Percentiles rank a stretch among this genome's conserved stretches.
These are phyloP conservation scores for Pichia kluyveri DNA, from an alignment of 805 yeast genomes.

Conservation along the genomic window DNA sequence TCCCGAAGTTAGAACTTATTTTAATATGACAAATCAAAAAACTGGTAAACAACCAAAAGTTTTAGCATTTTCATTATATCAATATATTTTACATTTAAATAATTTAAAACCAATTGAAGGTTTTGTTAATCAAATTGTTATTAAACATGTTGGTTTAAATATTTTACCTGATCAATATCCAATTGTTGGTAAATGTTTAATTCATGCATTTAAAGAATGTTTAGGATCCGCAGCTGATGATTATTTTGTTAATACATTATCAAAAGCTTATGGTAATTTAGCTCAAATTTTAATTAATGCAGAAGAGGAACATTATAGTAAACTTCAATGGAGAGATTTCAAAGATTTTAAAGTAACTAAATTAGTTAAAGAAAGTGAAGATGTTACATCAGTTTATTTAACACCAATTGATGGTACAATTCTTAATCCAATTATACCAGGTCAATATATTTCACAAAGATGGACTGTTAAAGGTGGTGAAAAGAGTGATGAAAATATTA, in stretches of 20 bases:
- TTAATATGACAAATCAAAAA: slow-evolving; percentile 51
- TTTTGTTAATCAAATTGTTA: slow-evolving; percentile 50
- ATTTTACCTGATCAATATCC: slow-evolving; percentile 58
- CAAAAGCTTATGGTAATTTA: slow-evolving; percentile 51
- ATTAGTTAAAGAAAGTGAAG: slow-evolving; percentile 34
- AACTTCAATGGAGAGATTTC: slow-evolving; percentile 47
- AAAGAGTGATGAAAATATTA: slow-evolving; percentile 23
- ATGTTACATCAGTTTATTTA: slow-evolving; percentile 45
- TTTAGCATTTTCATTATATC: slow-evolving; percentile 50
- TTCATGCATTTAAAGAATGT: slow-evolving; percentile 43
- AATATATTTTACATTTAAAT: slow-evolving; percentile 57
- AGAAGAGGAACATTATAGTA: slow-evolving; percentile 39
- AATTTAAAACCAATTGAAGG: slow-evolving; percentile 42
- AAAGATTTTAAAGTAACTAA: slow-evolving; percentile 38
- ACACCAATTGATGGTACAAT: slow-evolving; percentile 32
- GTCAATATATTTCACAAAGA: slow-evolving; percentile 36
- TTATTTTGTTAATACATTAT: slow-evolving; percentile 55
- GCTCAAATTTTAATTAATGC: slow-evolving; percentile 52
- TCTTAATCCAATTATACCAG: slow-evolving; percentile 23
- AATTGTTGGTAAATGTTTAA: slow-evolving; percentile 50
- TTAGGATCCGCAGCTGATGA: slow-evolving; percentile 54
- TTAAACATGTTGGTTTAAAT: slow-evolving; percentile 59
- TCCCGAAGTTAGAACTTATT: slow-evolving; percentile 49
- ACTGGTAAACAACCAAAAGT: slow-evolving; percentile 52
- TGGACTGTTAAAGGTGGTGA: slow-evolving; percentile 28